A percentile compares a stretch with the other conserved stretches of the same genome.
phyloP scores from a whole-genome alignment of 371 early-diverging fungal genomes.

The Mucor sp. region DNA sequence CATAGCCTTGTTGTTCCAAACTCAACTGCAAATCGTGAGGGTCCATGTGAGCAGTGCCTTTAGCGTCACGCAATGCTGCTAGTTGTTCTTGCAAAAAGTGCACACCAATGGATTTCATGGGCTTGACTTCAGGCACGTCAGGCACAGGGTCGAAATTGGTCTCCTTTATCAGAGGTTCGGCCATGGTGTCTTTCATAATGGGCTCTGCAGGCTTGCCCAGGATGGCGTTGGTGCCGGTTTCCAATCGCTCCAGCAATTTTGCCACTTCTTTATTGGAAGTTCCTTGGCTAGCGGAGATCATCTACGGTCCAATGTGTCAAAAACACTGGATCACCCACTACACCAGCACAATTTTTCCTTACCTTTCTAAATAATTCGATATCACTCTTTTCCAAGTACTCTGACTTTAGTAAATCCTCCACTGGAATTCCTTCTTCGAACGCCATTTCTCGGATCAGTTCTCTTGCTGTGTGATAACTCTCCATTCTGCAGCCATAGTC shows the following conservation, averaged over 20 bases:
- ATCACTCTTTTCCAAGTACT: constrained; percentile 49
- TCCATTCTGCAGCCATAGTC: constrained; percentile 35
- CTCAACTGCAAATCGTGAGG: constrained; percentile 80
- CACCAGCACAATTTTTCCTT: neutral
- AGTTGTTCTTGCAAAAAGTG: constrained; percentile 76
- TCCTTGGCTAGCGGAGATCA: constrained; percentile 32
- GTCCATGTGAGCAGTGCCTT: constrained; percentile 45
- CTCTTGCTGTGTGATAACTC: constrained; percentile 59
- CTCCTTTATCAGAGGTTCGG: neutral
- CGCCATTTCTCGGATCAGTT: constrained; percentile 71
- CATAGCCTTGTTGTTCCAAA: constrained; percentile 84
- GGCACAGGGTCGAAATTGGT: constrained; percentile 7
- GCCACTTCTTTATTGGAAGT: constrained; percentile 22
- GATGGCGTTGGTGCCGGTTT: constrained; percentile 29
- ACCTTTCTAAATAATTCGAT: constrained; percentile 48
- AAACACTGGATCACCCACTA: neutral
- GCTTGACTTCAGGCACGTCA: constrained; percentile 34
- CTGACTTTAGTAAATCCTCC: constrained; percentile 42
- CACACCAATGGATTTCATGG: constrained; percentile 73
- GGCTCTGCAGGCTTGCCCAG: constrained; percentile 25
- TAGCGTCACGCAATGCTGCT: constrained; percentile 49
- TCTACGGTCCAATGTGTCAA: constrained; percentile 11
- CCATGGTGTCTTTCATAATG: constrained; percentile 11
- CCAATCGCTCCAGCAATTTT: constrained; percentile 31
- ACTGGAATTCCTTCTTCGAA: constrained; percentile 34